A percentile compares a stretch with the other conserved stretches of the same genome.
Conservation (phyloP, 2,329 filamentous ascomycete genomes). For the Fusarium odoratissimum region DNA sequence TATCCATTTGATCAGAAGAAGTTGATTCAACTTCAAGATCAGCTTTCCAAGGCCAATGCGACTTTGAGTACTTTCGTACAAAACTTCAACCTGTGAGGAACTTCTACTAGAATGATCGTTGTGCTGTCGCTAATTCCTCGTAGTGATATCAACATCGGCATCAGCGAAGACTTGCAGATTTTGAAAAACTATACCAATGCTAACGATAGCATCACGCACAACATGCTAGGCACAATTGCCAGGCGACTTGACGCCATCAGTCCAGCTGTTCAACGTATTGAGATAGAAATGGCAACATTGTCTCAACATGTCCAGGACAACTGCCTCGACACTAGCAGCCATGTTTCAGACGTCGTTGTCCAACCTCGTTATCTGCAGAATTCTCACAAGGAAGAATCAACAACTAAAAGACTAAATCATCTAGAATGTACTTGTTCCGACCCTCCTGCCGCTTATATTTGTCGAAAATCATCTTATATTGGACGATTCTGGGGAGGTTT, state of each 20-base stretch:
- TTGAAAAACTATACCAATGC: fast-evolving
- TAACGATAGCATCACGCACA: background rate
- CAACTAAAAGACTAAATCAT: fast-evolving
- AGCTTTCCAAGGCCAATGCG: background rate
- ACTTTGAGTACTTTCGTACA: background rate
- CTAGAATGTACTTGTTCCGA: background rate
- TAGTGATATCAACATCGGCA: background rate
- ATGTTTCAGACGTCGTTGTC: too few relatives aligned
- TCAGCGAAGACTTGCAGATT: background rate
- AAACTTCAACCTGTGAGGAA: background rate
- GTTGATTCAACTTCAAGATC: background rate
- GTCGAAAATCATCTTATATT: fast-evolving
- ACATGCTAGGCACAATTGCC: background rate
- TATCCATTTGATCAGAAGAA: slow-evolving; percentile 7
- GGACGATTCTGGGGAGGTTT: background rate
- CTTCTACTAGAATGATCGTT: fast-evolving
- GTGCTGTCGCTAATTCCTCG: fast-evolving
- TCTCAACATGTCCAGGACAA: fast-evolving
- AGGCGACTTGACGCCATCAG: fast-evolving
- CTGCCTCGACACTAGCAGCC: fast-evolving
- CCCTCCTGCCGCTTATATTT: fast-evolving
- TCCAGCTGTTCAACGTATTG: fast-evolving
- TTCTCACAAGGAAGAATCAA: fast-evolving
- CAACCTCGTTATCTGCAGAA: background rate
- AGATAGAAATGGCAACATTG: fast-evolving